A percentile compares a stretch with the other conserved stretches of the same genome.
Conservation (phyloP, 768 basidiomycete species). For the Tricholoma sp. region DNA sequence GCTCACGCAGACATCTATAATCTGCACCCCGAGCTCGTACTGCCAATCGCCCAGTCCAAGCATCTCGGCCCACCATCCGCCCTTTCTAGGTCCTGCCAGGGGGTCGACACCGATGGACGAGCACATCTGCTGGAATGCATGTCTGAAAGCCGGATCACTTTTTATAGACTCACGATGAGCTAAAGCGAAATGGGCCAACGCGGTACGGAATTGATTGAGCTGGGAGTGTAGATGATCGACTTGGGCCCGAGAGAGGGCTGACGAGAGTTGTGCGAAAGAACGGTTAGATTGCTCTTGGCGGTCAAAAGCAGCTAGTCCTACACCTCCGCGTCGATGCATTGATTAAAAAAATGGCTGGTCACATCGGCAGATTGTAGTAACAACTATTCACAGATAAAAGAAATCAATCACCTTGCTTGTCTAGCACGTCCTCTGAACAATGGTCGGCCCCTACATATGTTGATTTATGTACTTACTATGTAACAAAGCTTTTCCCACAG, state of each 20-base stretch:
- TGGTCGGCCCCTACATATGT: too few species aligned
- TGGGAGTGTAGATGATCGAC: conserved; percentile 76
- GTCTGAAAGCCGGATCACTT: conserved; percentile 79
- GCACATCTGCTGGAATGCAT: conserved; percentile 96
- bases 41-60: conserved; percentile 92
- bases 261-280: conserved; percentile 79
- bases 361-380: too few species aligned
- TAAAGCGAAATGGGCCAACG: conserved; percentile 74
- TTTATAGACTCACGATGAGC: conserved; percentile 83
- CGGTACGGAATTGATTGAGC: conserved; percentile 76
- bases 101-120: conserved; percentile 93
- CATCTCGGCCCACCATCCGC: conserved; percentile 90
- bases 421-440: too few species aligned
- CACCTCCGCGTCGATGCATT: conserved; percentile 76
- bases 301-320: conserved; percentile 85
- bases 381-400: too few species aligned
- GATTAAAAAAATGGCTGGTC: too few species aligned
- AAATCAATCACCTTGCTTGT: too few species aligned
- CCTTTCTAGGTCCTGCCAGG: conserved; percentile 76
- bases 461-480: too few species aligned
- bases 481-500: too few species aligned
- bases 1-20: conserved; percentile 87
- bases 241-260: conserved; percentile 69
- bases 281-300: conserved; percentile 77
- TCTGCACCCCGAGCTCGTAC: conserved; percentile 92